Evolutionary conservation across 225 moss, liverwort and hornwort species (phyloP), one percentile per base, ranked within the genome.

Genomic region (Rhytidiadelphus loreus): DNA sequence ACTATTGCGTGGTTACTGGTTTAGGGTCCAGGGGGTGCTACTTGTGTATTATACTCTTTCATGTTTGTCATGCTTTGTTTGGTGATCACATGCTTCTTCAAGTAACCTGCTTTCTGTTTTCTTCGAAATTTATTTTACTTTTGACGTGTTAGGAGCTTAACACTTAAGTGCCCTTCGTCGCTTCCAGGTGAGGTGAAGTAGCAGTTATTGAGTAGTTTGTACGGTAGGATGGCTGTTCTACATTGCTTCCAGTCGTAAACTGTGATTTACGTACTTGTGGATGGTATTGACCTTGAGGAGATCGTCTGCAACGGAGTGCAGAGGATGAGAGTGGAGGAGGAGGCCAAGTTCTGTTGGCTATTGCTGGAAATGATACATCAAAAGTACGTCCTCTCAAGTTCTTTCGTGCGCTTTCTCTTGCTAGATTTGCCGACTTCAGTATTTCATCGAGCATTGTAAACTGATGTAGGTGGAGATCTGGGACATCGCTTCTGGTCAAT

Each of bases 391-490:
- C 77, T 59, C 62, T 55, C 86, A 72, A 65, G 20, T 70, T 65
- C 22, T 58, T 65, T 84, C 59, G 50, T 88, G 76, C 73, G 73
- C 88, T 90, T 89, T 26, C 16, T 74, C 72, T 86, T 72, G 68
- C 84, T 72, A 70, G 85, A 69, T 52, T 30, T 85, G 3, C 41
- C 48, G 59, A 87, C 46, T 81, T 87, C 23, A 61, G 46, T 84
- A 64, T 82, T 82, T 60, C 82, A 82, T 48, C 64, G 50, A 77
- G 39, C 35, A 75, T 83, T 68, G 53, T 82, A 66, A 89, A 85
- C 39, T 85, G 78, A 84, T 85, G 87, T 89, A 99, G 99, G 90
- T 97, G 86, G 99, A 99, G 87, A 92, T 99, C 73, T 99, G 99
- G 97, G 96, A 99, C 91, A 86, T 96, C 39, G 39, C 92, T 88